Base-by-base conservation (phyloP, 208 protist genomes). In the Wallacemonas sp. region DNA sequence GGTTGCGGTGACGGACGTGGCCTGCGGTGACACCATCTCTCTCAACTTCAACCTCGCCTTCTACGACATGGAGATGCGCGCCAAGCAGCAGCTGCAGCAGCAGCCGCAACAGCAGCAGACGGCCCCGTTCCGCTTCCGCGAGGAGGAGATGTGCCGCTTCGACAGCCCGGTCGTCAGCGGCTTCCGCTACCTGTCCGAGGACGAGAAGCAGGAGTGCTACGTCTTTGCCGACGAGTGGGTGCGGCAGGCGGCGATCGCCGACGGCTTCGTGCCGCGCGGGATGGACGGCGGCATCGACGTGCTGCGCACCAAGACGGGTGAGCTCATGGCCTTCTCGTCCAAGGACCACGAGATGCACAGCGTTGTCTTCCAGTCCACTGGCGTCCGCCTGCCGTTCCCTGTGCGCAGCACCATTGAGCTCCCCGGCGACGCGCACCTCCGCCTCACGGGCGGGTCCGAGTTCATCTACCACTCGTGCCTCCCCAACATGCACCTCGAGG, bases 381-480 rank as follows among this genome's bases (percentile, higher is more conserved):
- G 86, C 39, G 76, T 93, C 20, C 70, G 81, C 22, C 72, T 95
- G 31, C 87, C 90, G 0, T 92, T 93, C 33, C 86, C 85, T 12
- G 66, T 89, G 12, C 83, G 82, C 64, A 91, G 82, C 70, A 95
- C 90, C 10, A 76, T 95, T 49, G 85, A 90, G 69, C 41, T 95
- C 29, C 83, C 83, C 1, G 83, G 82, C 0, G 81, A 91, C 55
- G 61, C 66, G 32, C 87, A 95, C 69, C 71, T 95, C 32, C 80
- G 86, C 12, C 81, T 92, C 33, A 89, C 86, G 26, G 87, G 85
- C 26, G 87, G 87, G 4, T 70, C 83, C 3, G 86, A 93, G 73
- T 96, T 91, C 52, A 72, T 96, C 33, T 77, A 70, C 33, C 91
- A 96, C 81, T 86, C 86, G 18, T 96, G 91, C 68, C 64, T 88